Base-by-base conservation (phyloP, 1,284 basidiomycete species). In the Porogramme epimiltina region DNA sequence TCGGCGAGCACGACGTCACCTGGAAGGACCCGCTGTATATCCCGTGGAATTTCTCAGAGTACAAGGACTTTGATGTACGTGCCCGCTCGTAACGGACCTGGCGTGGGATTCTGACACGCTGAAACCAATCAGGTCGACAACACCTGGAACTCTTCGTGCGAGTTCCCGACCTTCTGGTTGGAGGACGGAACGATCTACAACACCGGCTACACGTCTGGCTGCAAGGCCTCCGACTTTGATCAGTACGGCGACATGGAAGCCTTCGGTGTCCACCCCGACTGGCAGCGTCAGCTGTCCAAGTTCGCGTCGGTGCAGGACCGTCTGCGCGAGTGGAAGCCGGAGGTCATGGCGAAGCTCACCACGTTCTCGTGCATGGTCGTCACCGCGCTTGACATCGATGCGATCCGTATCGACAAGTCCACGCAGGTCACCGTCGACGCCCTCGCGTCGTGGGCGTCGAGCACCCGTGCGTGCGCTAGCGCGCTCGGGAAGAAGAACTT, bases 181-280 rank as follows among this genome's bases (percentile, higher is more conserved):
- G 85, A 93, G 47, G 81, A 87, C 57, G 93, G 89, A 20, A 76
- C 76, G 0, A 73, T 83, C 41, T 75, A 90, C 58, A 70, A 80
- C 40, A 70, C 87, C 9, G 73, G 77, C 42, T 59, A 58, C 50
- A 72, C 75, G 24, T 75, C 79, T 36, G 92, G 93, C 22, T 96
- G 93, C 68, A 76, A 85, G 60, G 70, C 74, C 24, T 92, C 89
- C 24, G 91, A 94, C 57, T 95, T 95, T 62, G 93, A 96, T 70
- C 92, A 95, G 58, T 96, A 90, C 62, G 93, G 93, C 57, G 93
- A 96, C 72, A 91, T 93, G 81, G 93, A 95, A 70, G 93, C 93
- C 55, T 96, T 96, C 68, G 93, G 93, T 87, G 92, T 95, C 33
- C 92, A 91, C 65, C 87, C 88, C n/a, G 89, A 92, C 70, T 94